phyloP scores from a whole-genome alignment of 2,329 filamentous ascomycete genomes.

The Ceratocystis papillata region DNA sequence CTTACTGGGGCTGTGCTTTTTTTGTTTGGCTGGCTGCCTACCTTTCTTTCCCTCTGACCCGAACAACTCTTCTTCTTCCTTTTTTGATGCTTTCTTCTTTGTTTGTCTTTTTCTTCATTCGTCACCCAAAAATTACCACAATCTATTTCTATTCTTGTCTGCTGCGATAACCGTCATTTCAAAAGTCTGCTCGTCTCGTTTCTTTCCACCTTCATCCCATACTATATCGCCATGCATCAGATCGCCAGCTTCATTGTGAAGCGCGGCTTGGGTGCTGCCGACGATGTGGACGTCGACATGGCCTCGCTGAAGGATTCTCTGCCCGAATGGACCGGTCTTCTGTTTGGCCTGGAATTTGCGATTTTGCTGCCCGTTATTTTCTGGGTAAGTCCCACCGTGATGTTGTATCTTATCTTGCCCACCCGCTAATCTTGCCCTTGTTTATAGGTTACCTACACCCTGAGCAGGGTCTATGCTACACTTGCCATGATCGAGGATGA shows the following conservation, averaged over 20 bases:
- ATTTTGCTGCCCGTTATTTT: constrained; percentile 14
- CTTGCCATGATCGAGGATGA: constrained; percentile 51
- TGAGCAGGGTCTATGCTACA: constrained; percentile 41
- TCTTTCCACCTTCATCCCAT: background rate
- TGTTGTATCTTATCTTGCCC: background rate
- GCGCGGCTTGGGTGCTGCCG: constrained; percentile 11
- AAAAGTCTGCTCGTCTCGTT: background rate
- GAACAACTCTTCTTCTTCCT: background rate
- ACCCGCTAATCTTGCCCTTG: background rate
- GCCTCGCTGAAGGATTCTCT: constrained; percentile 8
- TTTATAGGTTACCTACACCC: constrained; percentile 41
- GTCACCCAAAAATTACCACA: no score
- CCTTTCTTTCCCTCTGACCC: constrained; percentile 8
- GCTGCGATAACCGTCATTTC: background rate
- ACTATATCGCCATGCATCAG: constrained; percentile 10
- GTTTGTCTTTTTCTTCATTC: background rate
- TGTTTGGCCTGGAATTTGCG: constrained; percentile 15
- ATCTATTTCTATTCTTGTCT: background rate
- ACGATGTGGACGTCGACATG: constrained; percentile 10
- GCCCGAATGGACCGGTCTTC: constrained; percentile 8
- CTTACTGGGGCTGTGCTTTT: background rate
- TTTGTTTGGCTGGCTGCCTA: background rate
- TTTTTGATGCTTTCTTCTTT: constrained; percentile 8
- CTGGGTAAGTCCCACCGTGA: constrained; percentile 17
- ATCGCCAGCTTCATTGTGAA: constrained; percentile 5